Percentiles rank a stretch among this genome's conserved stretches.
phyloP scores from a whole-genome alignment of 345 rosid genomes.

The Eucalyptus sp. region DNA sequence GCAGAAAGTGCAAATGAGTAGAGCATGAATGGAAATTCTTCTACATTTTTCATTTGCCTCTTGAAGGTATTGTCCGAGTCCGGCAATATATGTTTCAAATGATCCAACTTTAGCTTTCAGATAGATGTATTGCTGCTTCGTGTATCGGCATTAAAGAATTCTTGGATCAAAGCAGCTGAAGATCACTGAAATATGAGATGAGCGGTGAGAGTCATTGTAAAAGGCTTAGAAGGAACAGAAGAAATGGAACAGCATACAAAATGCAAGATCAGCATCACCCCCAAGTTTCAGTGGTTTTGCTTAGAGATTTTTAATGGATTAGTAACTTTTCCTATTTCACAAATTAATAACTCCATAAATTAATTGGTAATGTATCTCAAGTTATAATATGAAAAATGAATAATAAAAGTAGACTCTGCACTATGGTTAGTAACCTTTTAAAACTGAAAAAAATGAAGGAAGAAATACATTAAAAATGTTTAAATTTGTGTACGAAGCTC shows the following conservation, averaged over 20 bases:
- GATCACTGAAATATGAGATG: not conserved
- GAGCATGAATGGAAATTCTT: not conserved
- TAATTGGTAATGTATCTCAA: not conserved
- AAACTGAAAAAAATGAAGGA: accelerated
- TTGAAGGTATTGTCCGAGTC: not conserved
- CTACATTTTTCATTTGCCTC: not conserved
- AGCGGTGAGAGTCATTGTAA: not conserved
- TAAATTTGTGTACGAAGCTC: accelerated
- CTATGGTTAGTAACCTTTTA: not conserved
- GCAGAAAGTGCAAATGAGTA: not conserved
- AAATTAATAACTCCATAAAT: not conserved
- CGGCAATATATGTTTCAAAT: not conserved
- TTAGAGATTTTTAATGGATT: not conserved
- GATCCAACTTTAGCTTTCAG: not conserved
- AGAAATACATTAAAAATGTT: accelerated
- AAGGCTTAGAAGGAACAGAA: not conserved
- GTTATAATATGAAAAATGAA: not conserved
- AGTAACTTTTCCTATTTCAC: not conserved
- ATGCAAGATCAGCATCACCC: not conserved
- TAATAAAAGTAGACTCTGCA: accelerated
- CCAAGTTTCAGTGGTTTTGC: not conserved
- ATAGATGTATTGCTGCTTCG: not conserved
- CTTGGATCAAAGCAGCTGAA: not conserved
- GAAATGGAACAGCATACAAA: not conserved
- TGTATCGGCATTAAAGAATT: not conserved